Evolutionary conservation across 148 eudicot genomes (phyloP), one percentile per base, ranked within the genome.

Genomic region (Polygonum aviculare): DNA sequence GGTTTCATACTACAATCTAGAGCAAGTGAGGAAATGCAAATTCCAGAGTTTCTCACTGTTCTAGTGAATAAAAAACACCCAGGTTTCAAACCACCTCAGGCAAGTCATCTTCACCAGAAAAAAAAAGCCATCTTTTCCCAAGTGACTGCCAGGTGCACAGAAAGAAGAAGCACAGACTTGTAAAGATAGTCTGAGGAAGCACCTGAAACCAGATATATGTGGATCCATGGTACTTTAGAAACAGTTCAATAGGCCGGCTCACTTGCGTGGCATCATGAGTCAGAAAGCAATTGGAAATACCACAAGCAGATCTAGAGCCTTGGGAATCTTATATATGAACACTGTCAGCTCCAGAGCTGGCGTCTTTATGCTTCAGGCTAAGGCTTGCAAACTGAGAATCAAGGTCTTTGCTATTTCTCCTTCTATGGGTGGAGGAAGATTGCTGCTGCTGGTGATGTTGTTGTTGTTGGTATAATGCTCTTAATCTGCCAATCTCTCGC

Each of bases 101-200:
- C 80, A 83, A 90, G 88, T 85, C 88, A 79, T 74, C 80, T 21
- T 79, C 86, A 79, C 76, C 77, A 33, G 85, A 81, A 59, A 76
- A 48, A 54, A 48, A 54, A 72, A 44, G 50, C 67, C 5, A 7
- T 33, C 47, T 77, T 80, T 77, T 87, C 81, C 77, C 79, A 77
- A 82, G 52, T 63, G 88, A 84, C 91, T 78, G 82, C 98, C 92
- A 88, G 98, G 98, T 80, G 98, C 98, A 87, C 81, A 80, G 22
- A 54, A 3, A 69, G 36, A 60, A 41, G 51, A 44, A 41, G 62
- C 39, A 41, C 72, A 78, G 78, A 70, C 76, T 60, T 57, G 76
- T 73, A 76, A 84, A 44, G 49, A 78, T 69, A 80, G 47, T 63
- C 44, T 72, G 77, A 48, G 81, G 73, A 45, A 48, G 51, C 51